Percentiles rank a stretch among this genome's conserved stretches.
These are phyloP conservation scores for Neolentinus lepideus DNA, from an alignment of 1,284 basidiomycete genomes.

Conservation along the genomic window DNA sequence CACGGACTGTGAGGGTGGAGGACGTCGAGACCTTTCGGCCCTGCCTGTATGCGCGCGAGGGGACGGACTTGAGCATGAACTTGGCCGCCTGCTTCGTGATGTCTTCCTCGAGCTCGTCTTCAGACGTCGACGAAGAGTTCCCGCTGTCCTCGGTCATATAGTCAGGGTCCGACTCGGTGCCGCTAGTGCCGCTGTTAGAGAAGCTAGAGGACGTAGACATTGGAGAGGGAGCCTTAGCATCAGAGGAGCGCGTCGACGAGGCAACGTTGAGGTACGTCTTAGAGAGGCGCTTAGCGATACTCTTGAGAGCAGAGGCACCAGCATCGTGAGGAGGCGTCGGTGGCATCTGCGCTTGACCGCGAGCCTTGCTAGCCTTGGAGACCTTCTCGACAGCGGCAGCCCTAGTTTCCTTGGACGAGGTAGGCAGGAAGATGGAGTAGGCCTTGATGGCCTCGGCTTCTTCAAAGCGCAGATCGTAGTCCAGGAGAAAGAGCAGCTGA, in stretches of 20 bases:
- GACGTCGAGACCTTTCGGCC: not conserved
- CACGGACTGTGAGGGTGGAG: not conserved
- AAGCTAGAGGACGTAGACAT: not conserved
- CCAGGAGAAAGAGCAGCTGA: conserved; percentile 83
- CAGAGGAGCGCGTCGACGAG: not conserved
- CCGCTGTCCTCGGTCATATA: not conserved
- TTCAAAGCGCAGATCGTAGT: conserved; percentile 84
- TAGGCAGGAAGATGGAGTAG: conserved; percentile 56
- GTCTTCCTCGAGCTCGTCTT: not conserved
- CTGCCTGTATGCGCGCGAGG: not conserved
- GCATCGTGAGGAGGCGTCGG: conserved; percentile 33
- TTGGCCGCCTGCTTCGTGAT: not conserved
- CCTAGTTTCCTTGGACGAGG: conserved; percentile 35
- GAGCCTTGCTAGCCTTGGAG: conserved; percentile 44
- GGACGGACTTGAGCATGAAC: not conserved
- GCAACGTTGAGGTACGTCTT: conserved; percentile 5
- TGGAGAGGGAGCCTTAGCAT: not conserved
- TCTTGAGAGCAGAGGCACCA: conserved; percentile 13
- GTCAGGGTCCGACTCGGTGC: not conserved
- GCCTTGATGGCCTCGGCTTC: conserved; percentile 65
- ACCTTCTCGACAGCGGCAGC: conserved; percentile 55
- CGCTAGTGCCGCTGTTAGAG: conserved; percentile 1
- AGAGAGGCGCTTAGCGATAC: conserved; percentile 6
- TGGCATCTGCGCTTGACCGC: conserved; percentile 40
- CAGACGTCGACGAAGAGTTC: not conserved